Evolutionary conservation across 2,329 filamentous ascomycete species (phyloP), one percentile per base, ranked within the genome.

Genomic region (Alternaria brassicae): DNA sequence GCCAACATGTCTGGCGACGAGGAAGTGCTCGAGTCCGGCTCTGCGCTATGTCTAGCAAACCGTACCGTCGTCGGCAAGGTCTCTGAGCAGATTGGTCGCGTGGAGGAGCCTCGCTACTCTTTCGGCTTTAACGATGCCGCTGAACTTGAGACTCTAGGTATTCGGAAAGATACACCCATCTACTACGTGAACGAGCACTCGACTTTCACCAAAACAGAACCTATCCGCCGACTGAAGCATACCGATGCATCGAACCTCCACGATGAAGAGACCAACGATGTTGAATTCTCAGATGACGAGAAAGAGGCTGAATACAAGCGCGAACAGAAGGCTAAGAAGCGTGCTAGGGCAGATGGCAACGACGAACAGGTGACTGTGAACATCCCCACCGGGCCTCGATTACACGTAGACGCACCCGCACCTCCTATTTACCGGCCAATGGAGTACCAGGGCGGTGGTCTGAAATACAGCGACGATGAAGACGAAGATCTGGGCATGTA

Each of bases 221-320:
- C 89, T 6, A 81, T 98, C 57, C 91, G 90, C 77, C 85, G 84
- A 52, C 76, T 90, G 71, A 98, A 96, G 80, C 92, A 93, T 60
- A 95, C 92, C 9, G 95, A 99, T 77, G 94, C 95, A 8, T 96
- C 92, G 51, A 98, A 98, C 74, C 85, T 97, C 54, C 91, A 97
- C 77, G 95, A 98, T 68, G 95, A 99, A 77, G 94, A 98, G 79
- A 85, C 91, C 30, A 91, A 96, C 36, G 94, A 98, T 75, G 86
- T 92, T 68, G 95, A 98, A 74, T 98, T 98, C 76, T 97, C 94
- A 0, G 95, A 99, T 68, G 95, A 99, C 71, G 95, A 99, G 79
- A 91, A 91, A 68, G 95, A 99, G 78, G 90, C 90, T 7, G 91
- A 93, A 69, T 88, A 92, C 74, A 96, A 81, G 71, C 75, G 75